Conservation (phyloP, 495 filamentous ascomycete genomes). For the Entonaema liquescens region DNA sequence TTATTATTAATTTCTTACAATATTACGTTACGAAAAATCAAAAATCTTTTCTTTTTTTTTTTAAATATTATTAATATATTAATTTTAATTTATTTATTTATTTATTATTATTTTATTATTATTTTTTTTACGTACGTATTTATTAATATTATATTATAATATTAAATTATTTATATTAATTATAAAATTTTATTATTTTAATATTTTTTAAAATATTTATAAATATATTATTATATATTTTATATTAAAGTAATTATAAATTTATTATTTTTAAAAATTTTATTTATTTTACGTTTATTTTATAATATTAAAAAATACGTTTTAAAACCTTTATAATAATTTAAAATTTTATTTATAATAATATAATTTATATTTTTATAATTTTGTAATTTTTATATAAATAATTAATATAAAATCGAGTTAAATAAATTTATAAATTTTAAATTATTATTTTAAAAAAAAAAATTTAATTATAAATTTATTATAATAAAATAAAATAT, state of each 20-base stretch:
- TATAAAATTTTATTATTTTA: neutral
- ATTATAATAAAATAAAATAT: neutral
- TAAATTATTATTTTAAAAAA: neutral
- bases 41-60: too few relatives aligned
- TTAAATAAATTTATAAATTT: neutral
- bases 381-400: neutral
- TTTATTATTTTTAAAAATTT: neutral
- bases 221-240: too few relatives aligned
- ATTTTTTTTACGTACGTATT: too few relatives aligned
- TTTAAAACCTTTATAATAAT: neutral
- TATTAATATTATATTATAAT: neutral
- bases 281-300: neutral
- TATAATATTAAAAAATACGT: neutral
- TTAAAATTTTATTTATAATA: neutral
- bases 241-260: neutral
- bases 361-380: neutral
- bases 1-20: too few relatives aligned
- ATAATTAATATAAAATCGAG: neutral
- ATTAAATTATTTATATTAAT: neutral
- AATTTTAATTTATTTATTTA: too few relatives aligned
- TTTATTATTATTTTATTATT: too few relatives aligned
- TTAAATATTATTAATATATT: too few relatives aligned
- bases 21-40: too few relatives aligned
- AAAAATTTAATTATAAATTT: neutral
- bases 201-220: too few relatives aligned